Evolutionary conservation across 306 rosid species (phyloP).

Genomic region (Castanea mollissima): DNA sequence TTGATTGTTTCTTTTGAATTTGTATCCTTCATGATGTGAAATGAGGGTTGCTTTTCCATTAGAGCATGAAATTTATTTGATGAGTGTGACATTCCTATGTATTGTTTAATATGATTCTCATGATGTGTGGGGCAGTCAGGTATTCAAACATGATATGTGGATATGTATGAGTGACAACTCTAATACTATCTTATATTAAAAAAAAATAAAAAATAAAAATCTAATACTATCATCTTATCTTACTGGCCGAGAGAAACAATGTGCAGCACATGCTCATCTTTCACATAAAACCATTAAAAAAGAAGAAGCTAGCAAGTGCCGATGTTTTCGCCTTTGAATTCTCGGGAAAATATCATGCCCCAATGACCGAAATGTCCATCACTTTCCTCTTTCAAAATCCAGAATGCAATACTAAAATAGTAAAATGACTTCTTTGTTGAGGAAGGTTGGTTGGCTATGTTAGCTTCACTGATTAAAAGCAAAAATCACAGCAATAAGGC

Average conservation of each 20-base stretch:
- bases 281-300: background rate
- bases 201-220: too few relatives aligned
- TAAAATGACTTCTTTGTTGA: background rate
- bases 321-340: conserved; percentile 27
- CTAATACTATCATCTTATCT: background rate
- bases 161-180: background rate
- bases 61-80: too few relatives aligned
- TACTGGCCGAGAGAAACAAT: background rate
- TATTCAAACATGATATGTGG: too few relatives aligned
- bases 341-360: background rate
- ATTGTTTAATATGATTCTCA: too few relatives aligned
- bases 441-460: background rate
- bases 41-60: too few relatives aligned
- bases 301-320: conserved; percentile 8
- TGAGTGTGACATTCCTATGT: too few relatives aligned
- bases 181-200: background rate
- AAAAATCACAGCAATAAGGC: background rate
- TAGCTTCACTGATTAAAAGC: background rate
- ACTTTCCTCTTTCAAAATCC: background rate
- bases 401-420: background rate
- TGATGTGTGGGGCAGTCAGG: too few relatives aligned
- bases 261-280: conserved; percentile 9
- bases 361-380: conserved; percentile 12
- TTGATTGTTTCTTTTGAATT: too few relatives aligned
- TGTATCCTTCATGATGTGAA: too few relatives aligned